Conservation (phyloP, 2,329 filamentous ascomycete genomes). For the Pseudogymnoascus sp. region DNA sequence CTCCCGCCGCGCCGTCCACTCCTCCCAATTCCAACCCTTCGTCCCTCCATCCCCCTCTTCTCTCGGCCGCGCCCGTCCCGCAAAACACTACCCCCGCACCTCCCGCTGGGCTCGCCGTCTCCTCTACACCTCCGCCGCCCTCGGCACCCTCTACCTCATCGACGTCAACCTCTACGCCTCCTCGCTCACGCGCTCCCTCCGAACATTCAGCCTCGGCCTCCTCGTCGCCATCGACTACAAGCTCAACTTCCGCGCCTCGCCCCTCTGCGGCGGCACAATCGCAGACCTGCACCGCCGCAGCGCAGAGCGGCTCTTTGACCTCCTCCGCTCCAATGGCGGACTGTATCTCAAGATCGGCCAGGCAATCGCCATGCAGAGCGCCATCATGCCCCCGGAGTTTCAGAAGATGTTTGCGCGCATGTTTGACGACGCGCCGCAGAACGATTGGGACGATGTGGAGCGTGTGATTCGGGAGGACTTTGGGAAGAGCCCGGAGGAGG, state of each 20-base stretch:
- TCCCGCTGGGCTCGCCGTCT: constrained; percentile 72
- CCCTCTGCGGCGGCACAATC: constrained; percentile 63
- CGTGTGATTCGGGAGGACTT: constrained; percentile 83
- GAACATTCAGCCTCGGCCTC: constrained; percentile 72
- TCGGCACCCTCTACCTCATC: constrained; percentile 54
- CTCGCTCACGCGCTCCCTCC: constrained; percentile 65
- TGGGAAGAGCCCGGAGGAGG: constrained; percentile 72
- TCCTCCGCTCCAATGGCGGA: constrained; percentile 80
- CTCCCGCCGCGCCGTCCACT: constrained; percentile 23
- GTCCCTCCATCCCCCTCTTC: constrained; percentile 70
- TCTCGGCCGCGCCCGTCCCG: constrained; percentile 61
- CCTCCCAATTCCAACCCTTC: constrained; percentile 51
- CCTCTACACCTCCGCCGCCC: constrained; percentile 48
- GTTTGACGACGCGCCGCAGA: constrained; percentile 97
- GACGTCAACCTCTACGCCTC: constrained; percentile 73
- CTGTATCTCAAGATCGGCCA: constrained; percentile 97
- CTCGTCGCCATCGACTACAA: constrained; percentile 89
- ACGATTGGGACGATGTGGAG: constrained; percentile 77
- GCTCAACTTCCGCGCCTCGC: constrained; percentile 80
- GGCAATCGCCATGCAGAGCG: constrained; percentile 96
- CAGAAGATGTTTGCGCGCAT: constrained; percentile 92
- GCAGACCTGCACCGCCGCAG: constrained; percentile 73
- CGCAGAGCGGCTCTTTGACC: constrained; percentile 70
- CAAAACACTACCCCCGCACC: constrained; percentile 61
- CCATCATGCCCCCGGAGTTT: constrained; percentile 85